Base-by-base conservation (phyloP, 2,329 filamentous ascomycete species). In the Talaromyces sp. region DNA sequence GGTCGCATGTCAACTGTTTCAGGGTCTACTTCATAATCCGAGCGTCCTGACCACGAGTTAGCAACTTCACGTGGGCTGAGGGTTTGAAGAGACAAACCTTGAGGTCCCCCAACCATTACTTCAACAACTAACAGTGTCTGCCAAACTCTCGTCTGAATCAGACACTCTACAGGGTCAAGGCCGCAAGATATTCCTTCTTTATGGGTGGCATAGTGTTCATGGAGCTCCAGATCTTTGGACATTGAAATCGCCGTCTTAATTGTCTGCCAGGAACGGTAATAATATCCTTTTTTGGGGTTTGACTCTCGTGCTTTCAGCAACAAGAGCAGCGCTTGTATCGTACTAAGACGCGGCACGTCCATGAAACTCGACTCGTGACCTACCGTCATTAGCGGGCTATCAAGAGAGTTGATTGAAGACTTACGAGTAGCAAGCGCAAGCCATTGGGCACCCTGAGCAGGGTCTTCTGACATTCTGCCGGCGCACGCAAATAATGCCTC, bases 241-340 rank as follows among this genome's bases (percentile, higher is more conserved):
- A 98, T 97, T 56, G 93, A 90, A 8, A 96, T 90, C 68, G 94
- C 92, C 67, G 93, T 92, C 62, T 97, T 94, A 22, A 96, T 88
- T 5, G 91, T 92, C 87, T 97, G 96, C 94, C 95, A 98, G 0
- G 95, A 98, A 43, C 94, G 89, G 78, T 95, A 98, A 77, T 95
- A 98, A 75, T 98, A 98, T 1, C 95, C 95, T 67, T 92, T 88
- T 74, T 96, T 96, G 0, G 94, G 93, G 9, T 90, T 88, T n/a
- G 91, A 90, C 77, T 98, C 94, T 68, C 93, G 87, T 1, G 94
- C 95, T 77, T 98, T 98, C 50, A 97, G 81, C 19, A 97, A 84
- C 52, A 98, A 89, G 52, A 97, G 80, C 67, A 97, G 82, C 3
- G 93, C 94, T 78, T 98, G 94, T 10, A 98, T 88, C 0, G 95